Percentiles rank a stretch among this genome's conserved stretches.
These are phyloP conservation scores for Thermochaetoides dissita DNA, from an alignment of 2,329 filamentous ascomycete genomes.

Conservation along the genomic window DNA sequence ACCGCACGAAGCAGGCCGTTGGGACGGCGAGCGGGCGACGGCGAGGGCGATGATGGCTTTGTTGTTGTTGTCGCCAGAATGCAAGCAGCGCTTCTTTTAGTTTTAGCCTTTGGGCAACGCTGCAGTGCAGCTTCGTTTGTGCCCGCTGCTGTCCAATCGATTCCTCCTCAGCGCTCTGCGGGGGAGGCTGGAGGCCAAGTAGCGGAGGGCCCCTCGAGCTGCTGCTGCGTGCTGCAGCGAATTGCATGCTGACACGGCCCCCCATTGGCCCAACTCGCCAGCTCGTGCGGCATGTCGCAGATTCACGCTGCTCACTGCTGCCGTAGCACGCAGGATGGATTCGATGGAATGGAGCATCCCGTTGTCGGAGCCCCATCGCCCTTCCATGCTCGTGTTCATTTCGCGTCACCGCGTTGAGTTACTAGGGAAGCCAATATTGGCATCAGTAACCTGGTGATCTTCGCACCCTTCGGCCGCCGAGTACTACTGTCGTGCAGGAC, in stretches of 20 bases:
- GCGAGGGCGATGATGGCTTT: neutral
- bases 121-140: too few species aligned
- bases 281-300: too few species aligned
- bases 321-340: neutral
- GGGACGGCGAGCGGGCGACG: neutral
- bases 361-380: neutral
- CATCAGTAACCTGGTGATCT: too few species aligned
- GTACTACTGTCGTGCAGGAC: too few species aligned
- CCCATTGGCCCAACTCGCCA: too few species aligned
- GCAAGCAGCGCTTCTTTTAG: neutral
- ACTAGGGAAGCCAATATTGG: conserved; percentile 1
- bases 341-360: neutral
- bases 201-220: neutral
- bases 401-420: conserved; percentile 10
- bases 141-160: too few species aligned
- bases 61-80: too few species aligned
- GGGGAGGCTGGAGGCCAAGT: conserved; percentile 3
- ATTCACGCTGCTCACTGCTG: neutral
- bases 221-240: too few species aligned
- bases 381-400: conserved; percentile 9
- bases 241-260: neutral
- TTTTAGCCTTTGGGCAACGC: neutral
- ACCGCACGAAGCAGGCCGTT: too few species aligned
- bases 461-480: too few species aligned
- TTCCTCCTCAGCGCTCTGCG: neutral